A percentile compares a stretch with the other conserved stretches of the same genome.
phyloP scores from a whole-genome alignment of 148 eudicot genomes.

The Fallopia convolvulus region DNA sequence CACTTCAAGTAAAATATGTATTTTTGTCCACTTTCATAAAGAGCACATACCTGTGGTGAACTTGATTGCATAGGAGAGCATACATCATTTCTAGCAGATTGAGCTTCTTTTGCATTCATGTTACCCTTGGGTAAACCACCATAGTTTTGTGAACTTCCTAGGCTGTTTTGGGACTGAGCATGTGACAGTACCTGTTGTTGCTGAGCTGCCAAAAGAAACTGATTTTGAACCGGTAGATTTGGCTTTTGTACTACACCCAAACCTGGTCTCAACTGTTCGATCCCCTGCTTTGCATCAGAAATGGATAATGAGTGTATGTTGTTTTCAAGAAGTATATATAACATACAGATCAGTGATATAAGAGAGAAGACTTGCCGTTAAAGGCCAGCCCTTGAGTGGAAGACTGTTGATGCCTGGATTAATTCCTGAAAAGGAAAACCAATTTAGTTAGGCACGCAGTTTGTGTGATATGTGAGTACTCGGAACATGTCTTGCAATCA shows the following conservation, averaged over 20 bases:
- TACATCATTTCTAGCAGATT: conserved; percentile 77
- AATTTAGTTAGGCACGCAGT: background rate
- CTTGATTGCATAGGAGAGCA: conserved; percentile 87
- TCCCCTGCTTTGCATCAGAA: conserved; percentile 41
- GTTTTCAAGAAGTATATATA: background rate
- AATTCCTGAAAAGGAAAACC: conserved; percentile 33
- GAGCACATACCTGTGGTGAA: conserved; percentile 68
- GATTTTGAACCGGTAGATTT: conserved; percentile 58
- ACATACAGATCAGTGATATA: background rate
- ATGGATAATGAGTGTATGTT: background rate
- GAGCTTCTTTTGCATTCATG: conserved; percentile 79
- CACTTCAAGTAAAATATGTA: background rate
- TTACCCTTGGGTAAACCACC: conserved; percentile 86
- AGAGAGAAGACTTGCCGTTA: conserved; percentile 55
- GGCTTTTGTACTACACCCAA: conserved; percentile 67
- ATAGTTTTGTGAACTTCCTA: conserved; percentile 67
- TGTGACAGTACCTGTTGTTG: conserved; percentile 82
- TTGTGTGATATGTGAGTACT: background rate
- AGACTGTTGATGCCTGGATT: conserved; percentile 68
- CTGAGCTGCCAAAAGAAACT: conserved; percentile 73
- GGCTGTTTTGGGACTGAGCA: conserved; percentile 77
- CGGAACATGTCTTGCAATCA: background rate
- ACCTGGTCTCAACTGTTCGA: conserved; percentile 68
- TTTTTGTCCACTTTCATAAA: background rate
- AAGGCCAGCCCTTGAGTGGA: conserved; percentile 98